A percentile compares a stretch with the other conserved stretches of the same genome.
These are phyloP conservation scores for Rhizophagus clarus DNA, from an alignment of 192 early-diverging fungal species.

Conservation along the genomic window DNA sequence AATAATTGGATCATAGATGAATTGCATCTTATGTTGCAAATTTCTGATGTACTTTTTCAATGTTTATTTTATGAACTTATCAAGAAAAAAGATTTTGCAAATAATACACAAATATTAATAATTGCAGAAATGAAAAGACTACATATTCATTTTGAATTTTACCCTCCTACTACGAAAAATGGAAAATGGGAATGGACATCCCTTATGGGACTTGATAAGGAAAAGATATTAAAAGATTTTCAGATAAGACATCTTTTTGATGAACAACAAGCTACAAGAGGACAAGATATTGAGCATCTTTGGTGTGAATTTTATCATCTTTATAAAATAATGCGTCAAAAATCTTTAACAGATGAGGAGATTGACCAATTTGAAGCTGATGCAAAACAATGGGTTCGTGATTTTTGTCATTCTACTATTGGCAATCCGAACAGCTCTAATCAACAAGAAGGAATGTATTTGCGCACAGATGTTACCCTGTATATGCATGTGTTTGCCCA, in stretches of 20 bases:
- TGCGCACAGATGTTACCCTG: neutral
- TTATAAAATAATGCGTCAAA: neutral
- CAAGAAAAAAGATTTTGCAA: neutral
- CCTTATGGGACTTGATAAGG: neutral
- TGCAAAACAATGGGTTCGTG: constrained; percentile 4
- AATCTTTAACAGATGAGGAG: neutral
- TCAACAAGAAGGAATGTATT: neutral
- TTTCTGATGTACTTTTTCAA: constrained; percentile 18
- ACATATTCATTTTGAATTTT: constrained; percentile 1
- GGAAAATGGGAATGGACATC: neutral
- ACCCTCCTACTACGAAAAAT: neutral
- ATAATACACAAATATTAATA: neutral
- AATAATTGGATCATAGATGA: constrained; percentile 5
- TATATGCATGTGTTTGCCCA: constrained; percentile 16
- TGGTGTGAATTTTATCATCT: neutral
- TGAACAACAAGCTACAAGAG: neutral
- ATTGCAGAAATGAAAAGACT: neutral
- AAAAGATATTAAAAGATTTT: constrained; percentile 10
- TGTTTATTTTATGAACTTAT: neutral
- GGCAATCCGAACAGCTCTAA: neutral
- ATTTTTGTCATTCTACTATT: neutral
- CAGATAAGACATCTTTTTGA: neutral
- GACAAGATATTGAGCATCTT: neutral
- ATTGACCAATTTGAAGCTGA: neutral
- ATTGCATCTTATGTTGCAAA: neutral